Evolutionary conservation across 73 alveolate species (phyloP), one percentile per base, ranked within the genome.

Genomic region (Tetrahymena elliotti): DNA sequence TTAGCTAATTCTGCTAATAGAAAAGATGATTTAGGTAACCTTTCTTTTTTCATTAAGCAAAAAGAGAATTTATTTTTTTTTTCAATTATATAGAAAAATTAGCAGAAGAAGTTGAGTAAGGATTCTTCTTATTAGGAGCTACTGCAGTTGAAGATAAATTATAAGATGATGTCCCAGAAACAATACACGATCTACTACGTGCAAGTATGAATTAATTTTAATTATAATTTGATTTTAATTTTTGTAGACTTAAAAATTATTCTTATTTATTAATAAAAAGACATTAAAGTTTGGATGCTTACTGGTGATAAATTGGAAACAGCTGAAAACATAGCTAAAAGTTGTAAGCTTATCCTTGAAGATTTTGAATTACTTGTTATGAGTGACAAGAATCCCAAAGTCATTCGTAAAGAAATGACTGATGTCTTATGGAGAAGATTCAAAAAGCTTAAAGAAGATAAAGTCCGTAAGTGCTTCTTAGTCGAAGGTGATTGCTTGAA

Each of bases 101-200:
- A 93, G 96, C 95, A 10, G 93, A 96, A n/a, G 82, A 94, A 94
- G 31, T 96, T 10, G 98, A 96, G 83, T 52, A 52, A 93, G 95
- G 96, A 34, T 83, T 97, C 38, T 88, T 38, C 92, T 47, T 96
- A 82, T 37, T 97, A 24, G 98, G 98, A 9, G 97, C 97, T 39
- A 95, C 98, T 2, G 97, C 98, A n/a, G 96, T 96, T 0, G 98
- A 97, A 93, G 98, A 97, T 96, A 52, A 95, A 94, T 96, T 97
- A 24, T 96, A 97, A 83, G 98, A 97, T 88, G 96, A 95, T 22
- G 99, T 97, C n/a, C 99, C 99, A 16, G 98, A 97, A 84, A 96
- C 99, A 3, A 97, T 97, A 12, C 83, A 88, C 16, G 95, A 93
- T 92, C 82, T 97, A 5, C 24, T 96, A 83, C 83, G 93, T 24